Conservation (phyloP, 805 yeast genomes). For the Wickerhamomyces bisporus region DNA sequence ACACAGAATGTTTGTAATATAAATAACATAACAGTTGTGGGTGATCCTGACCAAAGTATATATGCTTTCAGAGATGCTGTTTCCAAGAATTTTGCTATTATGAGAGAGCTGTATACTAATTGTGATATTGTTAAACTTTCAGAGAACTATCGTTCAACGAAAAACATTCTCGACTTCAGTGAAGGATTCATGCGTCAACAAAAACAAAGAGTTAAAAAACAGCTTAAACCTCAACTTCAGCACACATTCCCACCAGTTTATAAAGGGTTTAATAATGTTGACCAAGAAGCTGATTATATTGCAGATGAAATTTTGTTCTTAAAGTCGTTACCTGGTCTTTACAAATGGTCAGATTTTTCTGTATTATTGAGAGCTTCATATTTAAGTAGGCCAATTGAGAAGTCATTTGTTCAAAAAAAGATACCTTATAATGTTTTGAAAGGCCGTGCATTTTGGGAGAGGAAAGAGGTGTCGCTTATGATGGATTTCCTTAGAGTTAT, state of each 20-base stretch:
- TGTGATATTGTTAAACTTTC: conserved; percentile 39
- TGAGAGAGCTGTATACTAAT: conserved; percentile 39
- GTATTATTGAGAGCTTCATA: conserved; percentile 63
- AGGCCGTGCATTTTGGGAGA: conserved; percentile 78
- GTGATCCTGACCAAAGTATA: conserved; percentile 95
- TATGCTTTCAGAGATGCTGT: conserved; percentile 85
- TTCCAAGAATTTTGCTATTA: conserved; percentile 54
- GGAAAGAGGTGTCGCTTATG: conserved; percentile 59
- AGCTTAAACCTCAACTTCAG: conserved; percentile 41
- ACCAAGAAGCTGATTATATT: conserved; percentile 54
- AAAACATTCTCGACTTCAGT: conserved; percentile 57
- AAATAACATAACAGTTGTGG: conserved; percentile 77
- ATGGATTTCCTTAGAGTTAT: conserved; percentile 63
- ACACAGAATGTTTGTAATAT: conserved; percentile 32
- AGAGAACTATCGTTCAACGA: conserved; percentile 79
- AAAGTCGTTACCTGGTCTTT: conserved; percentile 38
- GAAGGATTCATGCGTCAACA: conserved; percentile 64
- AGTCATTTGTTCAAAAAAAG: conserved; percentile 45
- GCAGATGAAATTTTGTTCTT: conserved; percentile 50
- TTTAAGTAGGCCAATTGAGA: conserved; percentile 60
- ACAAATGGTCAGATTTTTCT: conserved; percentile 59
- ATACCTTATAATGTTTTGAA: conserved; percentile 66
- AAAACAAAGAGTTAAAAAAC: conserved; percentile 36
- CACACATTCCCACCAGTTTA: conserved; percentile 43
- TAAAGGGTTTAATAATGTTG: conserved; percentile 33